A percentile compares a stretch with the other conserved stretches of the same genome.
Evolutionary conservation across 345 rosid genomes (phyloP).

Genomic region (Chamaenerion angustifolium): DNA sequence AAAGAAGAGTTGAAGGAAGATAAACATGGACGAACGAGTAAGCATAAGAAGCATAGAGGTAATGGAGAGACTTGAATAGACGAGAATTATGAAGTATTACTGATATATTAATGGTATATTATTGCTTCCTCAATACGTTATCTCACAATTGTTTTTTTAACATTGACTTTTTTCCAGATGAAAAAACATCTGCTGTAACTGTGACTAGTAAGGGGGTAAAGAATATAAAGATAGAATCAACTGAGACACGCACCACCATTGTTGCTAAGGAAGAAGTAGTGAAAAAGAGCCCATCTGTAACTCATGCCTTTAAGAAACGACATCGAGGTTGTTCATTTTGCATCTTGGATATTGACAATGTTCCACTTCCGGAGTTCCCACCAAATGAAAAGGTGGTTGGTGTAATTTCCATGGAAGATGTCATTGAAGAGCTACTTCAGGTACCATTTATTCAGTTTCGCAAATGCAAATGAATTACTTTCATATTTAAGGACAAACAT

Average conservation of each 20-base stretch:
- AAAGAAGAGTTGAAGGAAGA: constrained; percentile 22
- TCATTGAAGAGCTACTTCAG: constrained; percentile 97
- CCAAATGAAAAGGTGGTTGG: constrained; percentile 69
- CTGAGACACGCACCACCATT: constrained; percentile 19
- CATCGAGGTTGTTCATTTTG: constrained; percentile 87
- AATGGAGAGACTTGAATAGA: constrained; percentile 5
- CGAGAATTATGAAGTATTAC: no score
- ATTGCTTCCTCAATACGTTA: no score
- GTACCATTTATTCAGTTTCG: constrained; percentile 14
- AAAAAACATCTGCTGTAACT: neutral
- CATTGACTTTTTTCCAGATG: no score
- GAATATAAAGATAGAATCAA: constrained; percentile 16
- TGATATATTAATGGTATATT: no score
- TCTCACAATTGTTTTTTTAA: no score
- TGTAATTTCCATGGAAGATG: constrained; percentile 91
- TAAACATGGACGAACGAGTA: constrained; percentile 29
- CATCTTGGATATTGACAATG: constrained; percentile 71
- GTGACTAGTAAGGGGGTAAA: neutral
- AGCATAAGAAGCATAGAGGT: constrained; percentile 39
- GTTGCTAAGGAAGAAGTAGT: constrained; percentile 18
- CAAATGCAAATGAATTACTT: no score
- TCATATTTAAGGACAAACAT: no score
- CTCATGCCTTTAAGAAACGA: constrained; percentile 65
- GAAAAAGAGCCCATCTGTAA: constrained; percentile 34
- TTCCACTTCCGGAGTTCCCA: constrained; percentile 53